These are phyloP conservation scores for Blastobotrys raffinosifermentans DNA, from an alignment of 1,139 yeast species.

Conservation along the genomic window DNA sequence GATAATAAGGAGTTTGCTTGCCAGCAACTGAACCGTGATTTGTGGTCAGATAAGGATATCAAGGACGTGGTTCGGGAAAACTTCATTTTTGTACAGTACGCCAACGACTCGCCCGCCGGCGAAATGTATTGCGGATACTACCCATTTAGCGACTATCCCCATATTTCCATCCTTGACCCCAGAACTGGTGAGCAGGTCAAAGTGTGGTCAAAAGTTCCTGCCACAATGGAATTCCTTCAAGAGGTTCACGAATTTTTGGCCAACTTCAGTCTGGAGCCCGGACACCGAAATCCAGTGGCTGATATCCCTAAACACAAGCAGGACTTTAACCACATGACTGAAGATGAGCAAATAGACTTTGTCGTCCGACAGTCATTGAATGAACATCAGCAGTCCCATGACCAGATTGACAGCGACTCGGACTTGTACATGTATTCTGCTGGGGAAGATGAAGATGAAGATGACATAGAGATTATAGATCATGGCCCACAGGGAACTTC, in stretches of 20 bases:
- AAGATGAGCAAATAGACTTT: conserved; percentile 77
- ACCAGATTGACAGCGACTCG: conserved; percentile 4
- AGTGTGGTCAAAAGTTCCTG: conserved; percentile 69
- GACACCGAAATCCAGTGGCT: conserved; percentile 58
- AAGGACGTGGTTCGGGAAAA: conserved; percentile 58
- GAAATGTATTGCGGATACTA: conserved; percentile 65
- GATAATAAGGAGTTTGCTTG: conserved; percentile 80
- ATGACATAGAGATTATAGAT: conserved; percentile 9
- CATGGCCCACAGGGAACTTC: neutral
- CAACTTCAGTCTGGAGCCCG: conserved; percentile 61
- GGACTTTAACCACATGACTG: conserved; percentile 45
- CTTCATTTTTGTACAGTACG: conserved; percentile 71
- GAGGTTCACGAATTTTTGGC: conserved; percentile 40
- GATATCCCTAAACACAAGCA: conserved; percentile 25
- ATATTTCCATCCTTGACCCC: conserved; percentile 88
- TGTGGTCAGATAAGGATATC: conserved; percentile 74
- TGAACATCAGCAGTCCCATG: conserved; percentile 11
- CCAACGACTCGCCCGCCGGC: conserved; percentile 70
- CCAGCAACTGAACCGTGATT: conserved; percentile 85
- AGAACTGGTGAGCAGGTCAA: conserved; percentile 86
- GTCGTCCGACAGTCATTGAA: conserved; percentile 66
- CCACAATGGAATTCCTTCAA: conserved; percentile 50
- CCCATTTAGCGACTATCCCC: conserved; percentile 68
- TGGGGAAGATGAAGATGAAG: conserved; percentile 5
- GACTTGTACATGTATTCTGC: conserved; percentile 5